Evolutionary conservation across 192 early-diverging fungal species (phyloP).

Genomic region (Linnemannia zychae): DNA sequence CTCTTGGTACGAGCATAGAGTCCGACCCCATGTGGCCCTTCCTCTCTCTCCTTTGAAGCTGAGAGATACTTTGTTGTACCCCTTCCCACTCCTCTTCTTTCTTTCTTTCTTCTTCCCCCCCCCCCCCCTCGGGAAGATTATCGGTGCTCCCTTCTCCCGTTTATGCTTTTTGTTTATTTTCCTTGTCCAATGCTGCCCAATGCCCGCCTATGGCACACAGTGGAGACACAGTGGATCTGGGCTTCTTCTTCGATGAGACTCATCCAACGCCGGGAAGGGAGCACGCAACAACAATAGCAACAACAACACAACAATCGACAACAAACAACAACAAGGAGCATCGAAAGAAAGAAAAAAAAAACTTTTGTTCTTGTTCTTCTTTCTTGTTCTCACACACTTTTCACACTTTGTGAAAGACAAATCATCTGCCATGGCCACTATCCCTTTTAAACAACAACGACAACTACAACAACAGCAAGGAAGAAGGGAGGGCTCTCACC

Average conservation of each 20-base stretch:
- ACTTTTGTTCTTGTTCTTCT: background rate
- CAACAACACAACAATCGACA: background rate
- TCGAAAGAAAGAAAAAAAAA: background rate
- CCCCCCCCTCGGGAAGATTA: slow-evolving; percentile 3
- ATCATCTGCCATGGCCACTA: background rate
- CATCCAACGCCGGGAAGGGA: background rate
- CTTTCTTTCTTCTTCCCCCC: background rate
- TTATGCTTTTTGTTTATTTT: background rate
- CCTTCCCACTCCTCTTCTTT: background rate
- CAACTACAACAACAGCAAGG: background rate
- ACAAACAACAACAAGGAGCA: background rate
- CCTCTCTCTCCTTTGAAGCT: background rate
- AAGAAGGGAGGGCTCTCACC: background rate
- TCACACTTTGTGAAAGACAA: background rate
- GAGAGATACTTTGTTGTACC: background rate
- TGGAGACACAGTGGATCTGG: background rate
- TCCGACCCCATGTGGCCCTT: slow-evolving; percentile 10
- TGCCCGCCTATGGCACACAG: background rate
- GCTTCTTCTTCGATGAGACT: background rate
- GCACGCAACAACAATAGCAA: background rate
- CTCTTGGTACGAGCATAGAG: background rate
- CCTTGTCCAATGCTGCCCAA: slow-evolving; percentile 2
- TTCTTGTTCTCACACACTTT: too few relatives aligned
- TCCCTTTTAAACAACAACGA: background rate
- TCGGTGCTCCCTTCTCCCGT: background rate